Base-by-base conservation (phyloP, 106 monocot genomes). In the Phalaenopsis aphrodite region DNA sequence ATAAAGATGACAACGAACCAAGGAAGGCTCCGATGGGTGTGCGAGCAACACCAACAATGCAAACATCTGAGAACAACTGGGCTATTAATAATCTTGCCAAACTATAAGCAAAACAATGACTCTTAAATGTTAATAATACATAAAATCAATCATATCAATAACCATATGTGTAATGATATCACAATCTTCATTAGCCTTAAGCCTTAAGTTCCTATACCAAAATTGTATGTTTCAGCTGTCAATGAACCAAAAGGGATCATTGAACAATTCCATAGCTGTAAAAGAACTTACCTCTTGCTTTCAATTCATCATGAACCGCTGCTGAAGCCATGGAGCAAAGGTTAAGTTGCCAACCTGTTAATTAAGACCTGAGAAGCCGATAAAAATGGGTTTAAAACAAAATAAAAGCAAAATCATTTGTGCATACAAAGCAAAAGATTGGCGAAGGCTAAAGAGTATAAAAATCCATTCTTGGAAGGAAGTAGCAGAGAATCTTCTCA, bases 21-120 rank as follows among this genome's bases (percentile, higher is more conserved):
- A 99, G 95, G 85, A 99, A 95, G n/a, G 84, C 85, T 46, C 99
- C 99, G 83, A 99, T 95, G 11, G 99, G 99, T 75, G 99, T 99
- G 17, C 98, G 87, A 79, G 98, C 86, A 78, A 93, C 88, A 76
- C 98, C 98, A 84, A 99, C 98, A 86, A 99, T 76, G 77, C 98
- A 99, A 75, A 99, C 98, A 94, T 94, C 98, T 99, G 85, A 67
- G 16, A 48, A 18, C 42, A 74, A 43, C 12, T 12, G 45, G 19
- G 42, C 19, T 10, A 15, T 43, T n/a, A 42, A 45, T 43, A 36
- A 6, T 45, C 41, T 42, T 17, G 4, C 17, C 19, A 8, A 43
- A 43, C 43, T 74, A 74, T 43, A 74, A 45, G 74, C 1, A 43
- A 11, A 74, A 74, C 41, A 43, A 45, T 45, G 43, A 45, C 36